Conservation (phyloP, 1,284 basidiomycete species). For the Termitomyces sp. region DNA sequence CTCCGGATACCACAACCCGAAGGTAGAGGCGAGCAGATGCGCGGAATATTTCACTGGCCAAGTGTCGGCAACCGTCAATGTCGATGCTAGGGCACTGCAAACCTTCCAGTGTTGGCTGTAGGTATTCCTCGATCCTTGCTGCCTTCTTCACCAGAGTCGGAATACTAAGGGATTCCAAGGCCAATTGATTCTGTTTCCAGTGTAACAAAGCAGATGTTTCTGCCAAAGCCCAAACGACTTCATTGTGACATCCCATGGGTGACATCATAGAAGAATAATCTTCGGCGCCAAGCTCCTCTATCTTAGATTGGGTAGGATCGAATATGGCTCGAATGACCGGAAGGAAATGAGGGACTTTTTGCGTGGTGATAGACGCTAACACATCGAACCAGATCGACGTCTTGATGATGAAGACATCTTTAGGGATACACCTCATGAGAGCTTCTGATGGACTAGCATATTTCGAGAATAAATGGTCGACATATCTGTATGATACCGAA, state of each 20-base stretch:
- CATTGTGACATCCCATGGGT: constrained; percentile 82
- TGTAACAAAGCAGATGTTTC: constrained; percentile 61
- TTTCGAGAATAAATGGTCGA: constrained; percentile 40
- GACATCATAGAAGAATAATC: constrained; percentile 59
- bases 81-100: constrained; percentile 18
- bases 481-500: constrained; percentile 50
- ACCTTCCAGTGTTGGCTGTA: constrained; percentile 20
- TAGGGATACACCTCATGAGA: constrained; percentile 40
- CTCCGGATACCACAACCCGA: constrained; percentile 65
- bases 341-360: constrained; percentile 53
- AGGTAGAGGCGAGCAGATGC: constrained; percentile 69
- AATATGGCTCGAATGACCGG: constrained; percentile 55
- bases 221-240: constrained; percentile 71
- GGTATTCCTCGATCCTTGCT: constrained; percentile 43
- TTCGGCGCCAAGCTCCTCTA: constrained; percentile 31
- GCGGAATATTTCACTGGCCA: constrained; percentile 69
- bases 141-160: constrained; percentile 54
- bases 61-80: constrained; percentile 39
- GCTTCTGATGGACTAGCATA: constrained; percentile 38
- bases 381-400: constrained; percentile 85
- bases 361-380: constrained; percentile 65
- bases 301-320: constrained; percentile 34
- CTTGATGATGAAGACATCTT: constrained; percentile 67
- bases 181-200: constrained; percentile 53
- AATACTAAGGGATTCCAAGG: constrained; percentile 45